Evolutionary conservation across 2,329 filamentous ascomycete genomes (phyloP), one percentile per base, ranked within the genome.

Genomic region (Sphaerulina vaccinii): DNA sequence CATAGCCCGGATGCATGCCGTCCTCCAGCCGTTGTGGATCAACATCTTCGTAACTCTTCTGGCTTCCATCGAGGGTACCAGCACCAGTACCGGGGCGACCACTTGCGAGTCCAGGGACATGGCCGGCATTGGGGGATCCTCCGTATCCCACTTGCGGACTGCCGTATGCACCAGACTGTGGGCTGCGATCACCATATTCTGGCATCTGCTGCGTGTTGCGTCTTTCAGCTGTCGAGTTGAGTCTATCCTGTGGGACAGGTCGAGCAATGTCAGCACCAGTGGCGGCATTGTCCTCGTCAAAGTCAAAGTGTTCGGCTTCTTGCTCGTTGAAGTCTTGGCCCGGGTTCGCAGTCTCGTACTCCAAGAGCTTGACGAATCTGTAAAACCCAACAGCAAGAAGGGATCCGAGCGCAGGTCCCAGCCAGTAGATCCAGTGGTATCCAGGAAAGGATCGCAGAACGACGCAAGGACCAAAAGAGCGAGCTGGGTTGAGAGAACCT

Each of bases 401-500:
- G 3, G 75, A 62, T 15, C 76, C 76, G 4, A 78, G 66, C 5
- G 69, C 55, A 4, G 75, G 75, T 1, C 76, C 76, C 39, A 77
- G 51, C 76, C 76, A 79, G 63, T 79, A 79, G 51, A 79, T 75
- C 74, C 75, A 78, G 60, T 78, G 75, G 53, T 76, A 71, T 37
- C 65, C 59, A 4, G 72, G 66, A 59, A 77, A 78, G 7, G 48
- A 64, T 35, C 61, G 59, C 3, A 73, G 65, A 23, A 73, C 65
- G n/a, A 78, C 73, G 52, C 71, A 71, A 16, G 75, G 75, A 18
- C 73, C 75, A 58, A 78, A 75, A 1, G 73, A 75, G 33, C 75
- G 73, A 21, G 75, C 75, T 32, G 75, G 75, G 51, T 78, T 77
- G 27, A 77, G 65, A 2, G 72, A 75, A 24, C 72, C 65, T 63